phyloP scores from a whole-genome alignment of 2,329 filamentous ascomycete genomes.

The Grosmannia serpens region DNA sequence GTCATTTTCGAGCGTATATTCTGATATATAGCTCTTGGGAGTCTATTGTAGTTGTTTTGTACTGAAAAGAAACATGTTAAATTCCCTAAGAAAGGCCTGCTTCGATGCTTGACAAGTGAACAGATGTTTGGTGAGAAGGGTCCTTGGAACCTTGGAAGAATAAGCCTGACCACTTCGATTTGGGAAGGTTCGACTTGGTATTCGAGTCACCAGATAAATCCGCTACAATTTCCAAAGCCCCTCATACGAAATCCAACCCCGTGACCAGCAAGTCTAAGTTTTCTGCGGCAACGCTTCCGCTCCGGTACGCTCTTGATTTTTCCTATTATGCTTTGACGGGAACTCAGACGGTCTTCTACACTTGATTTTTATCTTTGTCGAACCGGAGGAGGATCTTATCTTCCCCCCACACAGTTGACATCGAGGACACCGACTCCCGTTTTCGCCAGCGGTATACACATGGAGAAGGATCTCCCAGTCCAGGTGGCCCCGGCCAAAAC shows the following conservation, averaged over 20 bases:
- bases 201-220: background rate
- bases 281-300: background rate
- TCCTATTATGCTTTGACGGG: too few relatives aligned
- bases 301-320: too few relatives aligned
- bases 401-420: too few relatives aligned
- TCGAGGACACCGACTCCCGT: too few relatives aligned
- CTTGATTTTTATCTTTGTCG: too few relatives aligned
- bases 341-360: too few relatives aligned
- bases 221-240: background rate
- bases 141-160: too few relatives aligned
- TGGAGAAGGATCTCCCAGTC: background rate
- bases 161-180: too few relatives aligned
- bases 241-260: background rate
- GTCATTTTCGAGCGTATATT: conserved; percentile 2
- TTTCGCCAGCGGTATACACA: too few relatives aligned
- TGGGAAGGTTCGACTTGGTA: background rate
- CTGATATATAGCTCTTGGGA: conserved; percentile 6
- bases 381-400: too few relatives aligned
- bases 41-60: conserved; percentile 1
- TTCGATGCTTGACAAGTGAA: background rate
- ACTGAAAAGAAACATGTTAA: background rate
- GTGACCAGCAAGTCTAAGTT: background rate
- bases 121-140: background rate
- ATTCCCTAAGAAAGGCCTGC: background rate
- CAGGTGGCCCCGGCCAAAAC: background rate